phyloP scores from a whole-genome alignment of 2,329 filamentous ascomycete species.

The Microdochium nivale region DNA sequence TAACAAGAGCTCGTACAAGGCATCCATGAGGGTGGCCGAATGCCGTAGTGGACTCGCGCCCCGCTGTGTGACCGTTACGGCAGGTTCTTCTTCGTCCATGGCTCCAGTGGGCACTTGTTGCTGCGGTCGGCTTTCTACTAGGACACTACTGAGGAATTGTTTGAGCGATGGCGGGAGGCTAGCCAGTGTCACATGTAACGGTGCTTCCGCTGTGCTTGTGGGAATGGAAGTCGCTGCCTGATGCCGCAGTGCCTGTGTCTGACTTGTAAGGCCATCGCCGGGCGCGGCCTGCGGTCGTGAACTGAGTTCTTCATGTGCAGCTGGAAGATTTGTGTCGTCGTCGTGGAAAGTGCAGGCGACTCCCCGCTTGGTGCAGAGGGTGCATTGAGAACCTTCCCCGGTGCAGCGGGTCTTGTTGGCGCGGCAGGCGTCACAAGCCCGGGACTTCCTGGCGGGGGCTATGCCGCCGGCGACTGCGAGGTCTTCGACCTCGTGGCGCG shows the following conservation, averaged over 20 bases:
- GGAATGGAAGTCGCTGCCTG: not conserved
- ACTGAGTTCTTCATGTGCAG: no score
- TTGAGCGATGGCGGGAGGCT: slow-evolving; percentile 2
- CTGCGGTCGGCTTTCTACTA: slow-evolving; percentile 4
- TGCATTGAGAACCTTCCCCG: slow-evolving; percentile 25
- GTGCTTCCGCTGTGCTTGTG: not conserved
- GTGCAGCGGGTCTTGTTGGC: slow-evolving; percentile 36
- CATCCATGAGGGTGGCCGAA: slow-evolving; percentile 1
- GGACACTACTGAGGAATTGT: not conserved
- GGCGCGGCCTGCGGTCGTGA: no score
- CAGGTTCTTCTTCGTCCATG: slow-evolving; percentile 4
- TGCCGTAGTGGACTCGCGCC: not conserved
- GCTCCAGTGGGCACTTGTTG: no score
- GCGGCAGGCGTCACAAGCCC: slow-evolving; percentile 33
- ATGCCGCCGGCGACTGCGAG: slow-evolving; percentile 18
- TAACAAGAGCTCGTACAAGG: slow-evolving; percentile 6
- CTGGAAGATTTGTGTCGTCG: no score
- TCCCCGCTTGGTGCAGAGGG: slow-evolving; percentile 27
- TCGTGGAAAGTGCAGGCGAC: slow-evolving; percentile 27
- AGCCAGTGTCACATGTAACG: slow-evolving; percentile 10
- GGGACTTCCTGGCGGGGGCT: slow-evolving; percentile 14
- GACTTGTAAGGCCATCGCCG: no score
- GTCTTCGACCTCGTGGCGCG: slow-evolving; percentile 21
- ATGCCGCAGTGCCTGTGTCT: slow-evolving; percentile 2
- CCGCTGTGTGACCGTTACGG: no score